Evolutionary conservation across 768 basidiomycete species (phyloP).

Genomic region (Dictyophora rubrovolvata): DNA sequence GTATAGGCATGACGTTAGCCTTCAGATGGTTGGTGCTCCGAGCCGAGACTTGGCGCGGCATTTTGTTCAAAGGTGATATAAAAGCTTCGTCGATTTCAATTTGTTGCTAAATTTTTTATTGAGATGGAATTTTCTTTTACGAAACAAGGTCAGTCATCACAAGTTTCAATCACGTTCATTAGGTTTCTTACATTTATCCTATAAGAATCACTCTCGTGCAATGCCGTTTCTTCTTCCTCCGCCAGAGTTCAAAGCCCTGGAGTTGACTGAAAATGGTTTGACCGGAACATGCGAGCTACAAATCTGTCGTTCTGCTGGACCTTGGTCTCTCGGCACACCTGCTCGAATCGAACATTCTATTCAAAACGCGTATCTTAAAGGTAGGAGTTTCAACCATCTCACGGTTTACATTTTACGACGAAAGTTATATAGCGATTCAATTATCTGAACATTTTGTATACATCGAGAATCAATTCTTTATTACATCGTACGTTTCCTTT

Average conservation of each 20-base stretch:
- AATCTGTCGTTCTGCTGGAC: slow-evolving; percentile 89
- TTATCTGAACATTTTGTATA: slow-evolving; percentile 96
- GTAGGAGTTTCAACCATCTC: slow-evolving; percentile 26
- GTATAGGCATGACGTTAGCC: slow-evolving; percentile 86
- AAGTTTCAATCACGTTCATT: background rate
- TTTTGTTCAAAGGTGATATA: slow-evolving; percentile 72
- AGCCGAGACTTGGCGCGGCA: slow-evolving; percentile 90
- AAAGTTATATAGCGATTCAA: slow-evolving; percentile 57
- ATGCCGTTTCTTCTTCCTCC: slow-evolving; percentile 95
- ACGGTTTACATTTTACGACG: background rate
- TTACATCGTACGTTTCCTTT: slow-evolving; percentile 61
- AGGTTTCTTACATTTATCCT: background rate
- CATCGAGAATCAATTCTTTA: slow-evolving; percentile 93
- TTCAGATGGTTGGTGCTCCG: slow-evolving; percentile 95
- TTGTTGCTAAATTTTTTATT: slow-evolving; percentile 1
- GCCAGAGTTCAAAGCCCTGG: slow-evolving; percentile 77
- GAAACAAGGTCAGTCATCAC: slow-evolving; percentile 68
- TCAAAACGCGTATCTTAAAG: slow-evolving; percentile 88
- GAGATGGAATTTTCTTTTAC: slow-evolving; percentile 89
- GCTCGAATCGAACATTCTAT: slow-evolving; percentile 83
- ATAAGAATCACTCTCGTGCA: slow-evolving; percentile 78
- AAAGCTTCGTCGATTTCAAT: background rate
- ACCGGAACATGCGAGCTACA: slow-evolving; percentile 97
- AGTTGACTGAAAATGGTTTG: slow-evolving; percentile 68
- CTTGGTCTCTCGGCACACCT: slow-evolving; percentile 92